Base-by-base conservation (phyloP, 148 eudicot genomes). In the Gaultheria prostrata region DNA sequence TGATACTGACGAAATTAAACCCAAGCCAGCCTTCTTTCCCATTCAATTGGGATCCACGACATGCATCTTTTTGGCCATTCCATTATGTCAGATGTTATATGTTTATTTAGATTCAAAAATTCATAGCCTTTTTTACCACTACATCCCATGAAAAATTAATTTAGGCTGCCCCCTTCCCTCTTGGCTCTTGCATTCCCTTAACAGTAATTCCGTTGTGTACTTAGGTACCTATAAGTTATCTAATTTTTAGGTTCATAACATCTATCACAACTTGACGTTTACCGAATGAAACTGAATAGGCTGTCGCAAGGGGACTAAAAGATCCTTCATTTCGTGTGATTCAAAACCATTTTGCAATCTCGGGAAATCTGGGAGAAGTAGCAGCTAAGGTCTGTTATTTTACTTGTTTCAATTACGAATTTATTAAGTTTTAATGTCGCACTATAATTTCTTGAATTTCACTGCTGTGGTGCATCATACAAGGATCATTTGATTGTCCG, bases 251-350 rank as follows among this genome's bases (percentile, higher is more conserved):
- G 54, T 43, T 61, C 21, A 26, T 83, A 32, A 75, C 63, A 11
- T 49, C 82, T 67, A n/a, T 80, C 56, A 35, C 1, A 6, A 57
- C 56, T 26, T 56, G n/a, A 84, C 46, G 53, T 26, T 61, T 70
- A 20, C 76, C 24, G 3, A 3, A 67, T 65, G 77, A 43, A 65
- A 80, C 65, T 82, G 73, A 77, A 74, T 89, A 97, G 99, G 99
- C 99, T 83, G 93, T 93, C 43, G 99, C 95, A 51, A 94, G 98
- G 88, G 99, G 99, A 70, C 91, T 97, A 77, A 97, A 93, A 89
- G 99, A 97, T 85, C 99, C 99, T 83, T 97, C 99, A 76, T 88
- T 89, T 83, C 91, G 98, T 78, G 98, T 97, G 70, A 97, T 97
- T 85, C 99, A 97, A 83, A 94, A 88, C 83, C 99, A 97, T 90